phyloP scores from a whole-genome alignment of 169 alveolate species.

The Eimeria brunetti region DNA sequence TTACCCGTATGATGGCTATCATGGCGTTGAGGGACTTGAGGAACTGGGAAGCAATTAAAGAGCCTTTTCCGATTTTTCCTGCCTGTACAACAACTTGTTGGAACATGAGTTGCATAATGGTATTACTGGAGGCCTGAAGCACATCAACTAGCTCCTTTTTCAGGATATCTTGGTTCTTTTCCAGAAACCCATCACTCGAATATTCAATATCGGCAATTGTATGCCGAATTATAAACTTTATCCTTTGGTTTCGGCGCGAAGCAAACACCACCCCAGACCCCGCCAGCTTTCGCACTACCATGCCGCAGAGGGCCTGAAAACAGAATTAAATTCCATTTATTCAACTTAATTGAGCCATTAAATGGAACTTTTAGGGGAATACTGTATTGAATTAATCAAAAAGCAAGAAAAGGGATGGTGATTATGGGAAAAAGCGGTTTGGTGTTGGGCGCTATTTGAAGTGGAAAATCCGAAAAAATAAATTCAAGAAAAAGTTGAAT shows the following conservation, averaged over 20 bases:
- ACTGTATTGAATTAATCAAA: no score
- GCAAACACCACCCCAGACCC: conserved; percentile 56
- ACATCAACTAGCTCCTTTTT: conserved; percentile 89
- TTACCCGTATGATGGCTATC: conserved; percentile 87
- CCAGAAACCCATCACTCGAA: conserved; percentile 89
- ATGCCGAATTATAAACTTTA: conserved; percentile 89
- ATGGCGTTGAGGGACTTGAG: conserved; percentile 88
- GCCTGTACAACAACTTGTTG: conserved; percentile 87
- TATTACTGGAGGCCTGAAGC: conserved; percentile 80
- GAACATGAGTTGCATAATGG: conserved; percentile 86
- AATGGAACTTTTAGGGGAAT: no score
- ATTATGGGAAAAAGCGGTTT: no score
- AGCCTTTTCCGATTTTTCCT: conserved; percentile 94
- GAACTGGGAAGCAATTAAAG: conserved; percentile 92
- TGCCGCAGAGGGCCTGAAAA: conserved; percentile 85
- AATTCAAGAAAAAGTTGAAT: neutral
- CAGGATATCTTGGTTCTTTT: conserved; percentile 91
- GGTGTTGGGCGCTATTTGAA: neutral
- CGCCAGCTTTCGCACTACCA: conserved; percentile 76
- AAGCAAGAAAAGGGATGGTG: no score
- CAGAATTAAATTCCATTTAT: neutral
- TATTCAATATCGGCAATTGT: conserved; percentile 93
- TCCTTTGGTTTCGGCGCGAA: conserved; percentile 87
- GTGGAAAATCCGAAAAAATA: neutral
- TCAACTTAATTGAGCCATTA: no score